These are phyloP conservation scores for Colletotrichum magnum DNA, from an alignment of 2,329 filamentous ascomycete species.

Conservation along the genomic window DNA sequence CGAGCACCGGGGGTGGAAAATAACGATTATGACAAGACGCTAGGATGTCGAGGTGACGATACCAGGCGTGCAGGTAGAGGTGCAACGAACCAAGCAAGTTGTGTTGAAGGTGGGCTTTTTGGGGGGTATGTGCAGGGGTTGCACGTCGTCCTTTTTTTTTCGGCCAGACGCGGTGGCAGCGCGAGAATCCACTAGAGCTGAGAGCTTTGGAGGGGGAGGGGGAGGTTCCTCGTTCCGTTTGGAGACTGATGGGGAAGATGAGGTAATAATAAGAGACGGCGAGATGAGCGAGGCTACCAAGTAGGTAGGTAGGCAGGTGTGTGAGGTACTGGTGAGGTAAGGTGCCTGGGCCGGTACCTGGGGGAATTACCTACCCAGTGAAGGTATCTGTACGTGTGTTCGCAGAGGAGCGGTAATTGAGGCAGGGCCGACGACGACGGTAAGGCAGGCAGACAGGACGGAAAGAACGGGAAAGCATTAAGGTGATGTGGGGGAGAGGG, in stretches of 20 bases:
- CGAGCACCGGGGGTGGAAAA: neutral
- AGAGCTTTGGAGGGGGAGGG: slow-evolving; percentile 40
- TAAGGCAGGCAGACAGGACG: too few relatives aligned
- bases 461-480: neutral
- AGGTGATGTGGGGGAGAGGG: neutral
- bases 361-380: too few relatives aligned
- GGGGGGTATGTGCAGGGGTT: slow-evolving; percentile 31
- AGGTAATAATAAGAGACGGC: slow-evolving; percentile 27
- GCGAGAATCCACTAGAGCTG: slow-evolving; percentile 38
- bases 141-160: slow-evolving; percentile 39
- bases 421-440: too few relatives aligned
- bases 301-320: too few relatives aligned
- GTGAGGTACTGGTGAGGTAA: too few relatives aligned
- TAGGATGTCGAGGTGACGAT: slow-evolving; percentile 38
- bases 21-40: slow-evolving; percentile 15
- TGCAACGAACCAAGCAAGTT: slow-evolving; percentile 30
- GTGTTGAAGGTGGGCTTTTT: slow-evolving; percentile 39
- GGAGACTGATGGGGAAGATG: slow-evolving; percentile 35
- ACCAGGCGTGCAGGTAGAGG: slow-evolving; percentile 30
- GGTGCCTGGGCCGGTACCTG: too few relatives aligned
- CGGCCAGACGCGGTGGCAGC: slow-evolving; percentile 29
- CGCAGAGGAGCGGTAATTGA: too few relatives aligned
- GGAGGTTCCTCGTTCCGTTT: slow-evolving; percentile 21
- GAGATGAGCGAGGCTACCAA: neutral
- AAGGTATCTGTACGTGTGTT: too few relatives aligned